Conservation (phyloP, 2,329 filamentous ascomycete genomes). For the Penicillium sumatraense region DNA sequence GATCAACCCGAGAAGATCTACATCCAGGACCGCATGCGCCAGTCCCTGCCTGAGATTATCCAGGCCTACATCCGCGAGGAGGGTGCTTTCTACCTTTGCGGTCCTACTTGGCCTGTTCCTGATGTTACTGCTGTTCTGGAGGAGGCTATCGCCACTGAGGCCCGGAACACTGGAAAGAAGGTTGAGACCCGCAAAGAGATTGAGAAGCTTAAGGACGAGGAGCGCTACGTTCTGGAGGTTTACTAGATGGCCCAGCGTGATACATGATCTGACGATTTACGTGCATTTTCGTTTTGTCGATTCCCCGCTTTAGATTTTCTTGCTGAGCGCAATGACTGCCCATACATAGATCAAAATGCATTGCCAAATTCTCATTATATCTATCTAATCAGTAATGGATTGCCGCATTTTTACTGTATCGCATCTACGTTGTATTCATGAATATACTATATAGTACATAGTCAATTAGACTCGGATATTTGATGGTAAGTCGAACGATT, state of each 20-base stretch:
- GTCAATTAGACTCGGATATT: too few relatives aligned
- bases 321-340: conserved; percentile 23
- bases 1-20: conserved; percentile 99
- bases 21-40: conserved; percentile 96
- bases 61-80: conserved; percentile 85
- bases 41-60: conserved; percentile 81
- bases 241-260: conserved; percentile 63
- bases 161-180: conserved; percentile 71
- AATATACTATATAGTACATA: too few relatives aligned
- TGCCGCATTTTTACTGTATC: too few relatives aligned
- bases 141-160: conserved; percentile 84
- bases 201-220: conserved; percentile 93
- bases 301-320: conserved; percentile 27
- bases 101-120: conserved; percentile 96
- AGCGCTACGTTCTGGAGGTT: conserved; percentile 93
- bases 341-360: conserved; percentile 24
- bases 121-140: conserved; percentile 93
- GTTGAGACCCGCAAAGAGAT: conserved; percentile 87
- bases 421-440: too few relatives aligned
- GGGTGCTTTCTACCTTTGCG: conserved; percentile 95
- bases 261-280: conserved; percentile 23
- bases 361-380: conserved; percentile 2
- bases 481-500: too few relatives aligned
- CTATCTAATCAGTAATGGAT: too few relatives aligned
- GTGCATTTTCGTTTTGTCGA: conserved; percentile 17